These are phyloP conservation scores for Saururus chinensis DNA, from an alignment of 164 flowering plant genomes.

Conservation along the genomic window DNA sequence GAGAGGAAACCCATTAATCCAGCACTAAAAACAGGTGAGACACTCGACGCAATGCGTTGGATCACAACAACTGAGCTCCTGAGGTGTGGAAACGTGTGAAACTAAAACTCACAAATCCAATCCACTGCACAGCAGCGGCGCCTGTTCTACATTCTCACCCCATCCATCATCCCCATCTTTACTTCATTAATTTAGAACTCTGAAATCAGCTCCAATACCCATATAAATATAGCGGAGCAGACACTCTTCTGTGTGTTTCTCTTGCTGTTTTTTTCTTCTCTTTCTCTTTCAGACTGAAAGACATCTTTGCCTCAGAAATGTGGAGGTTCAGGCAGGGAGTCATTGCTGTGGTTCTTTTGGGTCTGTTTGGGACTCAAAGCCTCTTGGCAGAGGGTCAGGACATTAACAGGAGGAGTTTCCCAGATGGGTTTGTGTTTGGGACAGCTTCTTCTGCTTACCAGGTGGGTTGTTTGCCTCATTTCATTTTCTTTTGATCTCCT, in stretches of 20 bases:
- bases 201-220: no score
- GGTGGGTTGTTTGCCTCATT: conserved; percentile 6
- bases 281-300: not conserved
- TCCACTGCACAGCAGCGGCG: not conserved
- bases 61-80: not conserved
- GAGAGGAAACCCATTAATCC: no score
- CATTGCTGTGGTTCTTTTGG: conserved; percentile 18
- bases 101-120: not conserved
- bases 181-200: no score
- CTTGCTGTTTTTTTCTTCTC: no score
- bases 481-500: not conserved
- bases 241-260: no score
- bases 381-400: conserved; percentile 9
- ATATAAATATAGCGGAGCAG: no score
- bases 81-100: not conserved
- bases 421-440: conserved; percentile 36
- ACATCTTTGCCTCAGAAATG: not conserved
- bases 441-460: conserved; percentile 36
- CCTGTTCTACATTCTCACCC: not conserved
- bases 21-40: no score
- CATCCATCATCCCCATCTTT: not conserved
- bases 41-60: not conserved
- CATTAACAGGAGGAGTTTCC: conserved; percentile 26
- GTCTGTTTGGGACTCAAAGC: conserved; percentile 15
- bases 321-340: conserved; percentile 8